Conservation (phyloP, 202 grass and related monocot genomes). For the Digitaria exilis region DNA sequence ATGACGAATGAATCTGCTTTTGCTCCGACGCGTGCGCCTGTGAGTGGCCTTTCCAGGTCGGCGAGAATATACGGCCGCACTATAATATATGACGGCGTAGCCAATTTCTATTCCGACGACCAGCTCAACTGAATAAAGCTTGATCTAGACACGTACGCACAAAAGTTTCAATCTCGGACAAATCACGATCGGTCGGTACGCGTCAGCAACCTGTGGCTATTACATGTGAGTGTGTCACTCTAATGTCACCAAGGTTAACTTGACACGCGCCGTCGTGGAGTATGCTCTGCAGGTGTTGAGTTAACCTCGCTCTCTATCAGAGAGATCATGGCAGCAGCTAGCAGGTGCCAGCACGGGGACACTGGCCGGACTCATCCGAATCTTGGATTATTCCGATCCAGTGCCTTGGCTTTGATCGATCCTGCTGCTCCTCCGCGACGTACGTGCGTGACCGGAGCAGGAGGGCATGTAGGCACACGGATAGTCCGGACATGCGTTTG, state of each 20-base stretch:
- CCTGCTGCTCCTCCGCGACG: not conserved
- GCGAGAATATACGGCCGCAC: conserved; percentile 5
- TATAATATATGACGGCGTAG: not conserved
- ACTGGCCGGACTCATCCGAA: not conserved
- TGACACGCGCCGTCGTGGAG: not conserved
- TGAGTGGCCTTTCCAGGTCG: conserved; percentile 27
- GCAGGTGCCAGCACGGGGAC: not conserved
- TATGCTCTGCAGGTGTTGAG: not conserved
- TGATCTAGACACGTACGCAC: not conserved
- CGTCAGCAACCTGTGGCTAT: not conserved
- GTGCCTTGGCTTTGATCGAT: too few relatives aligned
- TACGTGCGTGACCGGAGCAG: conserved; percentile 8
- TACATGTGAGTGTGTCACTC: conserved; percentile 14
- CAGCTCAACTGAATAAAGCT: not conserved
- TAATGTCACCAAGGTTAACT: not conserved
- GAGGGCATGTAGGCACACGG: conserved; percentile 7
- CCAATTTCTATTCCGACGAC: not conserved
- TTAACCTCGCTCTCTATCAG: not conserved
- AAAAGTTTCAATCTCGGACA: not conserved
- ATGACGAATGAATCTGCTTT: conserved; percentile 21
- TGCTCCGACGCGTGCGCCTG: conserved; percentile 5
- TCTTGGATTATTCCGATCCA: not conserved
- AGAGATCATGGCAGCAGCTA: not conserved
- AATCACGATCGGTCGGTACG: not conserved
- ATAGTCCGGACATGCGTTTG: not conserved